Conservation (phyloP, 2,329 filamentous ascomycete genomes). For the Alternaria arbusti region DNA sequence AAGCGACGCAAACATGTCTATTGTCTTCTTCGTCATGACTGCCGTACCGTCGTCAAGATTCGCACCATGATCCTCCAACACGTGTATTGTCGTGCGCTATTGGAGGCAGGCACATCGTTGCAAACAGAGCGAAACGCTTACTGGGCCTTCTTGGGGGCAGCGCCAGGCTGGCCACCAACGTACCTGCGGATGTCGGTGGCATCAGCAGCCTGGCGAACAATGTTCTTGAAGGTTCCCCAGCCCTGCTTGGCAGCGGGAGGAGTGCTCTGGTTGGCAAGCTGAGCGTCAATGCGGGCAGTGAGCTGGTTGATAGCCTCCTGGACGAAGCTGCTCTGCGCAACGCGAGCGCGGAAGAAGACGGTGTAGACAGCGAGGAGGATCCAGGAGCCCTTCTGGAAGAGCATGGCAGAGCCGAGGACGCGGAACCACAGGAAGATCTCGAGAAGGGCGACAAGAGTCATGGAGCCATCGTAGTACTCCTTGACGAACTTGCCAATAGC, state of each 20-base stretch:
- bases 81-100: constrained; percentile 15
- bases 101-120: constrained; percentile 24
- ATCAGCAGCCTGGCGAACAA: constrained; percentile 75
- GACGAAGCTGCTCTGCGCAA: constrained; percentile 90
- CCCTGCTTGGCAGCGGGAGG: constrained; percentile 78
- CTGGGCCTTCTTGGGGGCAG: constrained; percentile 70
- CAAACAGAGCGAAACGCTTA: constrained; percentile 23
- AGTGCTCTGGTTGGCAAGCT: constrained; percentile 84
- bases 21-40: constrained; percentile 19
- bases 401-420: constrained; percentile 77
- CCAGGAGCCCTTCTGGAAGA: constrained; percentile 92
- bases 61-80: constrained; percentile 22
- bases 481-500: constrained; percentile 93
- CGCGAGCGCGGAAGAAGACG: constrained; percentile 88
- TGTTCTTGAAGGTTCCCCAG: constrained; percentile 81
- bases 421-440: constrained; percentile 90
- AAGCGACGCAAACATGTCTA: constrained; percentile 5
- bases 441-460: constrained; percentile 87
- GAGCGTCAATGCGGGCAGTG: constrained; percentile 77
- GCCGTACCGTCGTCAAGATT: constrained; percentile 33
- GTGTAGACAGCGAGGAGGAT: constrained; percentile 86
- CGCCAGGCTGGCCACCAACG: constrained; percentile 59
- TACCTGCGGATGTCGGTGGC: constrained; percentile 81
- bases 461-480: constrained; percentile 95
- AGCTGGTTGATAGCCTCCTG: constrained; percentile 78